Conservation (phyloP, 345 rosid genomes). For the Mercurialis annua region DNA sequence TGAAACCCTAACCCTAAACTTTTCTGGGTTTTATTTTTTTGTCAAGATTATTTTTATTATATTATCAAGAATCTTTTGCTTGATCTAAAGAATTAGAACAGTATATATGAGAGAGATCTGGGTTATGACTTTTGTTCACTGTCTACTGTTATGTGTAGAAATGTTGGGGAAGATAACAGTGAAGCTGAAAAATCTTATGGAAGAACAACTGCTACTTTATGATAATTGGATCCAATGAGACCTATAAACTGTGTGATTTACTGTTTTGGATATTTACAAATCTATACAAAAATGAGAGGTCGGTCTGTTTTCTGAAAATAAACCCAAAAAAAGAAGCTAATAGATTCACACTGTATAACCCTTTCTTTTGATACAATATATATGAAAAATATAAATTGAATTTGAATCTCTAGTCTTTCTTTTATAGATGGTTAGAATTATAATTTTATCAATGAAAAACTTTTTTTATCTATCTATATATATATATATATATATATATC, state of each 20-base stretch:
- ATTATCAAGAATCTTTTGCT: neutral
- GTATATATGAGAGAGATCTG: neutral
- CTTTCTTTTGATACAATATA: too few relatives aligned
- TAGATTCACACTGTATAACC: neutral
- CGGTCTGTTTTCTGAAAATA: constrained; percentile 1
- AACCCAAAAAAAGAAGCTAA: neutral
- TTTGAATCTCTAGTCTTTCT: too few relatives aligned
- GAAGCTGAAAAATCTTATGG: constrained; percentile 21
- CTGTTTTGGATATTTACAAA: constrained; percentile 21
- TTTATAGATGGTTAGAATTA: too few relatives aligned
- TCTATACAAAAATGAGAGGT: constrained; percentile 15
- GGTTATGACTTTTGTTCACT: constrained; percentile 24
- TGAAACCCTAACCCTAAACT: constrained; percentile 36
- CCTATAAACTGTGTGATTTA: constrained; percentile 14
- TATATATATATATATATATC: too few relatives aligned
- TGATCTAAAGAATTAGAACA: neutral
- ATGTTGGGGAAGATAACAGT: constrained; percentile 20
- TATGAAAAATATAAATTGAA: neutral
- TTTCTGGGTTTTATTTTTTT: neutral
- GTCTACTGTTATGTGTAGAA: constrained; percentile 21
- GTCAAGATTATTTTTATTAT: neutral
- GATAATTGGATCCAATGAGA: constrained; percentile 29
- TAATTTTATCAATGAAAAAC: too few relatives aligned
- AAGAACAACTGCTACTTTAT: constrained; percentile 16
- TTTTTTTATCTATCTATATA: too few relatives aligned